These are phyloP conservation scores for Nakataea oryzae DNA, from an alignment of 2,329 filamentous ascomycete species.

Conservation along the genomic window DNA sequence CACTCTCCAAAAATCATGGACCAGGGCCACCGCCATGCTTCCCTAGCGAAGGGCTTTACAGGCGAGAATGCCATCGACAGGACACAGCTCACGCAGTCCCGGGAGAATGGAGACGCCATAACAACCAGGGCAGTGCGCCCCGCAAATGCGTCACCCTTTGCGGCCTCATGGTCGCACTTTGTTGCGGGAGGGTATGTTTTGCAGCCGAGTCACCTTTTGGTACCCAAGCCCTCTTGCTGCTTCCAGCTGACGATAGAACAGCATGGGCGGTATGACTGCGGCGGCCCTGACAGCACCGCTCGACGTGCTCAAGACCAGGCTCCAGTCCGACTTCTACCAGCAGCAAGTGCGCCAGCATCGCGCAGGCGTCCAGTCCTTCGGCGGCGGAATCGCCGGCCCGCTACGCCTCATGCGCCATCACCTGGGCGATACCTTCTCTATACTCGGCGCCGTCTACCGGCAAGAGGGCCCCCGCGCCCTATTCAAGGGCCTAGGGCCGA, in stretches of 20 bases:
- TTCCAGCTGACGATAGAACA: conserved; percentile 25
- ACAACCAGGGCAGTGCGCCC: background rate
- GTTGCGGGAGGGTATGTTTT: conserved; percentile 72
- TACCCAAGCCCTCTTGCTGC: conserved; percentile 1
- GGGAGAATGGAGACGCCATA: conserved; percentile 3
- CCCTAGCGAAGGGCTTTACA: conserved; percentile 1
- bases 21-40: background rate
- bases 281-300: conserved; percentile 89
- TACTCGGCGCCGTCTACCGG: conserved; percentile 69
- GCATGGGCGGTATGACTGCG: conserved; percentile 81
- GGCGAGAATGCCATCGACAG: background rate
- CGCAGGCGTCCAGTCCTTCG: conserved; percentile 45
- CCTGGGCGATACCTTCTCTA: conserved; percentile 76
- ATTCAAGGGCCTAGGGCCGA: conserved; percentile 89
- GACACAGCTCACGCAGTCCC: conserved; percentile 1
- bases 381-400: conserved; percentile 43
- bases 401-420: conserved; percentile 60
- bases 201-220: background rate
- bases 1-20: background rate
- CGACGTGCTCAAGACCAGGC: conserved; percentile 84
- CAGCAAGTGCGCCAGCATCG: conserved; percentile 63
- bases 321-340: conserved; percentile 94
- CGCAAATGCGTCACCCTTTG: conserved; percentile 22
- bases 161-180: conserved; percentile 86
- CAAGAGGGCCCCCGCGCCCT: conserved; percentile 77